Base-by-base conservation (phyloP, 2,329 filamentous ascomycete species). In the Diaporthe sp. region DNA sequence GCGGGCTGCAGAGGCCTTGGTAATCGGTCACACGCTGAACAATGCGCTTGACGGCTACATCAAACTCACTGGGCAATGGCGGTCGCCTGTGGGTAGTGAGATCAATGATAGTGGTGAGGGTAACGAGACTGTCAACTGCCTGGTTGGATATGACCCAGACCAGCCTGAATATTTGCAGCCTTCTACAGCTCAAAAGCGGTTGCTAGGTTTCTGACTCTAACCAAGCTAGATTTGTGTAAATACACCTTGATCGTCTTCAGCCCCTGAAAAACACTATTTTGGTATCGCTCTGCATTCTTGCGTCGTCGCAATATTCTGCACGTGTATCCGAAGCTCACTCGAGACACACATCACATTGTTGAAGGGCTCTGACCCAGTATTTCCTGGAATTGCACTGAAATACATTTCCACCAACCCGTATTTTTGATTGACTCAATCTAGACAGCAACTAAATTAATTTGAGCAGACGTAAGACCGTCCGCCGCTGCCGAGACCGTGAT, bases 11-110 rank as follows among this genome's bases (percentile, higher is more conserved):
- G 31, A 53, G n/a, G 65, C 65, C 9, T 8, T 68, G 22, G 31
- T 53, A 7, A 68, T 68, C 42, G 65, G 65, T 4, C 46, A 68
- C 1, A 68, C 65, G 6, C 46, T 68, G 22, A 53, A 53, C 22
- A 22, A 19, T 53, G 65, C 65, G 13, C 65, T 68, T 39, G 65
- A 68, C n/a, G 65, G 65, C 22, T 68, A 68, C 5, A 68, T 68
- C 46, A 68, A 68, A 15, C 46, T 68, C 4, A 68, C 65, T 53
- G 65, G 65, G 1, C 65, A 68, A 53, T 68, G 65, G 65, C 46
- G 65, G 15, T 53, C 65, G 34, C 65, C 65, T 1, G 46, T 53
- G 8, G 65, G 65, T 8, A 68, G 65, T 19, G 65, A 68, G 31
- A 68, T 68, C 31, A 68, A 68, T 15, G 34, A 68, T 12, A 53